Evolutionary conservation across 2,329 filamentous ascomycete species (phyloP), one percentile per base, ranked within the genome.

Genomic region (Exophiala alcalophila): DNA sequence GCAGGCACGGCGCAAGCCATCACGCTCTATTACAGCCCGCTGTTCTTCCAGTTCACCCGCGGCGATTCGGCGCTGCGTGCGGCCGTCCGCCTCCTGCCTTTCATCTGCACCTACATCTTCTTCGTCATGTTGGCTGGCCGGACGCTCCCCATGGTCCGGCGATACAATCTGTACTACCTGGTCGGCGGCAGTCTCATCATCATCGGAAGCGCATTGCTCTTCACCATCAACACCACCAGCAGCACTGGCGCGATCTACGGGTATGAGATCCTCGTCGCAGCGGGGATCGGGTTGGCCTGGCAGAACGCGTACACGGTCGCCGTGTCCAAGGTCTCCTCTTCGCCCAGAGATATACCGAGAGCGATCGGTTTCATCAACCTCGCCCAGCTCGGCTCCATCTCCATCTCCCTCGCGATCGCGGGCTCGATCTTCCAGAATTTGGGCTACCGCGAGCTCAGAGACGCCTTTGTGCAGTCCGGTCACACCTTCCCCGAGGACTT

Each of bases 21-120:
- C 36, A 61, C 64, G 0, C 61, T 73, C 5, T 79, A 78, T 59
- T 79, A 73, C 58, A 69, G 73, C 5, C 76, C 76, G 0, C 59
- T 78, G 0, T 77, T 68, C 59, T 78, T 78, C 57, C 70, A 74
- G 44, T 79, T 78, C 54, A 65, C 65, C 0, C 63, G 61, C 2
- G 68, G 68, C 4, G 71, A 73, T 28, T 58, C 51, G 0, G 60
- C 57, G 1, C 24, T 62, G 2, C 37, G 38, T 24, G 51, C 61
- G 2, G 59, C 58, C 1, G 59, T 66, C 1, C 59, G 60, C 1
- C 51, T 66, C 0, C 51, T 65, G 6, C 63, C 62, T 0, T 61
- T 59, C 24, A 55, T 65, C 28, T 38, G 47, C n/a, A n/a, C 61
- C 3, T 33, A 54, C 7, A 54, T 63, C 11, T 19, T 46, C 11